A percentile compares a stretch with the other conserved stretches of the same genome.
phyloP scores from a whole-genome alignment of 441 rosid species.

The Daphne laureola region DNA sequence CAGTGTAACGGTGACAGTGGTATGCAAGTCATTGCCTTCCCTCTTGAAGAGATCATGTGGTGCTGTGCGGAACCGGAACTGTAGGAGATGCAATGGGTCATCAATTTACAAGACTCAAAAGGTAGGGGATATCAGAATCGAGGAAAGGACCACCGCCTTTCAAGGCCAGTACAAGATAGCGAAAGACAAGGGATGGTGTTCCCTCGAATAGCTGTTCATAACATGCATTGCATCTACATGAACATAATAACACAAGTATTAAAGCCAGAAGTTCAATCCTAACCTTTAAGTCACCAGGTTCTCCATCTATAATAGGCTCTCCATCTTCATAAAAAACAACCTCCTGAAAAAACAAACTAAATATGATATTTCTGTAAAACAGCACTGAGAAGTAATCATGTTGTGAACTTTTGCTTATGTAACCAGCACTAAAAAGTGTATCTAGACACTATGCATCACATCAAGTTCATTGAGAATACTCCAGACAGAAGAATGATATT shows the following conservation, averaged over 20 bases:
- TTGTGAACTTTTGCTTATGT: too few species aligned
- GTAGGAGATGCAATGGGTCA: slow-evolving; percentile 18
- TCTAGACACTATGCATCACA: too few species aligned
- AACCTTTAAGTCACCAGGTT: slow-evolving; percentile 95
- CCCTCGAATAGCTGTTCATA: not conserved
- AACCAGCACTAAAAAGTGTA: too few species aligned
- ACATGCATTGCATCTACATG: not conserved
- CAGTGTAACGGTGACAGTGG: slow-evolving; percentile 79
- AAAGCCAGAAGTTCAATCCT: slow-evolving; percentile 11
- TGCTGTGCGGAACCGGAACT: slow-evolving; percentile 89
- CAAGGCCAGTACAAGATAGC: too few species aligned
- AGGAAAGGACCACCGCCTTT: not conserved
- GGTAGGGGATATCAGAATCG: too few species aligned
- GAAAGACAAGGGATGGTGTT: not conserved
- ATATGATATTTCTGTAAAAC: not conserved
- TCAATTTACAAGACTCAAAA: slow-evolving; percentile 1
- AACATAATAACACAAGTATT: not conserved
- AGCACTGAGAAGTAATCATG: too few species aligned
- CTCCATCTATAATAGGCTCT: slow-evolving; percentile 84
- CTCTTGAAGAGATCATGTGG: slow-evolving; percentile 72
- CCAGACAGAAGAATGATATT: too few species aligned
- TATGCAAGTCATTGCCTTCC: slow-evolving; percentile 83
- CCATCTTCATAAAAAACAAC: slow-evolving; percentile 93
- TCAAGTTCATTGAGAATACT: too few species aligned
- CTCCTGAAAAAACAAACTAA: slow-evolving; percentile 39